Evolutionary conservation across 306 rosid genomes (phyloP), one percentile per base, ranked within the genome.

Genomic region (Spatholobus suberectus): DNA sequence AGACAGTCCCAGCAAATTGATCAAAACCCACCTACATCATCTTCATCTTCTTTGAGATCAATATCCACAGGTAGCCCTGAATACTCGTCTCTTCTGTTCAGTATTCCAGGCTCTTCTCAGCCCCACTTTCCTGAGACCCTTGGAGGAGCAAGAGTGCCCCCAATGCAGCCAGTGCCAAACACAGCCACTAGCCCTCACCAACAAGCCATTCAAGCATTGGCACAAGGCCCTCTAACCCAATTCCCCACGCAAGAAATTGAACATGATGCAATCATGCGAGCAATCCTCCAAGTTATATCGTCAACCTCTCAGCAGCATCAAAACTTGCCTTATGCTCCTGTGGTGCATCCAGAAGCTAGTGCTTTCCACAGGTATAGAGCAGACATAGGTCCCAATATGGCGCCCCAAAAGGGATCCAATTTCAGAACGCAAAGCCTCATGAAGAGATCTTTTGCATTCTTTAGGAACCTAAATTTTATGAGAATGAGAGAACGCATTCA

Each of bases 11-110:
- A 55, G 21, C 85, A 79, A 67, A 65, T 84, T 9, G 90, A 78
- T 70, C 96, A 85, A 41, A 87, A 90, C 77, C 91, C 88, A 37
- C 90, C 82, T 10, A 84, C 99, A 57, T 93, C 98, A 17, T 92
- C 98, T 12, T 90, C 99, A 66, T 93, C 99, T 1, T 96, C 97
- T 23, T 71, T 92, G 67, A 91, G 89, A 89, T 95, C 97, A 67
- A 14, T 88, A n/a, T 89, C 98, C 65, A 70, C 90, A 41, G 97
- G 88, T 14, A 92, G 94, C 89, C 98, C 94, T 21, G 96, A 92
- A 68, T 84, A 67, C 32, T 93, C 97, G 4, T 89, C 93, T 40
- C 90, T 93, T 65, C 70, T 93, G 65, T 88, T 93, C 83, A 92
- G 40, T 70, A 84, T 83, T 70, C 89, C 91, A 3, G 79, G 76